Conservation (phyloP, 768 basidiomycete species). For the Boletus sp. region DNA sequence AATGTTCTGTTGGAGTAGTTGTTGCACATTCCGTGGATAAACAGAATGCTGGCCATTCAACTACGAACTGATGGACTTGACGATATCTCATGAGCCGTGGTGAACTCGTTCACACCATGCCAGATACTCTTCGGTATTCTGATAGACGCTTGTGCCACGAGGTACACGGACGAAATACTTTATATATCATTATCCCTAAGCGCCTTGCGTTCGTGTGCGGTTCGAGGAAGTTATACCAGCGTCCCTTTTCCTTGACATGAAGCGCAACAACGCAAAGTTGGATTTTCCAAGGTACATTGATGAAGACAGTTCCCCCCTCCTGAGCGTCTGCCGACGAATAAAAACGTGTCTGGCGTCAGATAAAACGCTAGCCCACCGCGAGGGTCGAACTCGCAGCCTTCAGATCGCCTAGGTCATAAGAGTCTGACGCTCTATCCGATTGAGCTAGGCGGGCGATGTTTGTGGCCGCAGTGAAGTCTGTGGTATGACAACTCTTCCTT, state of each 20-base stretch:
- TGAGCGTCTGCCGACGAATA: background rate
- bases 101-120: conserved; percentile 3
- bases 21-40: conserved; percentile 77
- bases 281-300: background rate
- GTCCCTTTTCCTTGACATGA: background rate
- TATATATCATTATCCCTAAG: conserved; percentile 23
- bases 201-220: background rate
- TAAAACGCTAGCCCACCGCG: conserved; percentile 53
- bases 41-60: conserved; percentile 29
- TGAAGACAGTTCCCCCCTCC: background rate
- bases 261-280: background rate
- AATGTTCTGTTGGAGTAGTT: conserved; percentile 41
- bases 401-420: conserved; percentile 49
- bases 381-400: conserved; percentile 65
- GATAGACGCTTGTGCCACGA: conserved; percentile 7
- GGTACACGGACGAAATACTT: conserved; percentile 14
- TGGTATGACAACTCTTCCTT: background rate
- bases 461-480: accelerated
- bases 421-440: conserved; percentile 69
- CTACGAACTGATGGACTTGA: conserved; percentile 13
- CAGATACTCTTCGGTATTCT: background rate
- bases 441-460: conserved; percentile 55
- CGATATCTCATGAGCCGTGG: conserved; percentile 10
- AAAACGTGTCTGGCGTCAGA: background rate
- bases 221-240: background rate